phyloP scores from a whole-genome alignment of 371 early-diverging fungal genomes.

The Mucor racemosus region DNA sequence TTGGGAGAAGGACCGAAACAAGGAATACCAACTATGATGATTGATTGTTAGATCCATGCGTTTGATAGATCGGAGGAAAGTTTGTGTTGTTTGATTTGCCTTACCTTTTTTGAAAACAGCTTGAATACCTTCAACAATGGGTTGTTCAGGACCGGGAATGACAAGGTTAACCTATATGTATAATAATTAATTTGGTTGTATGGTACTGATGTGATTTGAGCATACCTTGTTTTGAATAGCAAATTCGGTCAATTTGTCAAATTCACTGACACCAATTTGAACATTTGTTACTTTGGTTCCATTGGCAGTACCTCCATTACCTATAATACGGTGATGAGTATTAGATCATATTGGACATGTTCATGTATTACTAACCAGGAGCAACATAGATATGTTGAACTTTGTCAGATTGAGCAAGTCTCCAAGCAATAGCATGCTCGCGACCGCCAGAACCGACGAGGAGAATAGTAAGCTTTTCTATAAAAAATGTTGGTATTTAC shows the following conservation, averaged over 20 bases:
- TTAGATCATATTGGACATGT: too few relatives aligned
- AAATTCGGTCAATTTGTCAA: slow-evolving; percentile 78
- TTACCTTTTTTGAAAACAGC: slow-evolving; percentile 82
- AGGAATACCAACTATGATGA: slow-evolving; percentile 82
- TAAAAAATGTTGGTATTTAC: background rate
- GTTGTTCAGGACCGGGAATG: slow-evolving; percentile 97
- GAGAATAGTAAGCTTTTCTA: slow-evolving; percentile 76
- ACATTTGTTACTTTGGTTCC: slow-evolving; percentile 83
- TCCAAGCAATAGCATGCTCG: slow-evolving; percentile 96
- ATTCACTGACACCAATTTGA: slow-evolving; percentile 71
- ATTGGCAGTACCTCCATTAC: slow-evolving; percentile 92
- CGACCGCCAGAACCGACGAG: slow-evolving; percentile 95
- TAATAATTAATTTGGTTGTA: too few relatives aligned
- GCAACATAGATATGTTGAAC: slow-evolving; percentile 89
- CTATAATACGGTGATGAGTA: slow-evolving; percentile 40
- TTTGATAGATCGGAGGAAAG: too few relatives aligned
- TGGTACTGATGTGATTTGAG: too few relatives aligned
- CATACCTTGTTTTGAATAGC: slow-evolving; percentile 79
- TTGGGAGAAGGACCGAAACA: slow-evolving; percentile 92
- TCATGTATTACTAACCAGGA: slow-evolving; percentile 46
- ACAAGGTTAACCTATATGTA: slow-evolving; percentile 70
- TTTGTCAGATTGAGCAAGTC: slow-evolving; percentile 76
- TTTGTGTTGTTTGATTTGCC: background rate
- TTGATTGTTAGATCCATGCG: too few relatives aligned
- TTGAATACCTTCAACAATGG: slow-evolving; percentile 91